A percentile compares a stretch with the other conserved stretches of the same genome.
Evolutionary conservation across 2,329 filamentous ascomycete species (phyloP).

Genomic region (Pseudofabraea citricarpa): DNA sequence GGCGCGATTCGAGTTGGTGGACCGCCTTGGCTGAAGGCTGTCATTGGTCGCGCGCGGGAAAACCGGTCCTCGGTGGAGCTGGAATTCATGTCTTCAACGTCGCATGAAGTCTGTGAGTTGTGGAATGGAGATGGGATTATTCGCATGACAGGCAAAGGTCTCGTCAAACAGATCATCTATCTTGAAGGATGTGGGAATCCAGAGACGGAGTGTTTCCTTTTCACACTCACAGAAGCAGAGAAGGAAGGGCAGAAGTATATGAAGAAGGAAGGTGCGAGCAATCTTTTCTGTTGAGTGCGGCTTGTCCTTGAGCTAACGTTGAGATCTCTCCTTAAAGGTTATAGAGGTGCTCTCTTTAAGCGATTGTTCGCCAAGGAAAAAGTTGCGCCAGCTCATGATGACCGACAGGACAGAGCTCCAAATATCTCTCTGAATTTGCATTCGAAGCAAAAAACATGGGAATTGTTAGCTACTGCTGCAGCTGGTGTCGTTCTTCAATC

Average conservation of each 20-base stretch:
- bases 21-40: constrained; percentile 34
- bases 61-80: constrained; percentile 33
- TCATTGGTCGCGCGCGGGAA: constrained; percentile 41
- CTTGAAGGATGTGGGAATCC: background rate
- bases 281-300: too few species aligned
- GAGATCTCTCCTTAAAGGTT: too few species aligned
- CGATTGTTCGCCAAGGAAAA: background rate
- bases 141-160: constrained; percentile 3
- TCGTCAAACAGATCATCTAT: background rate
- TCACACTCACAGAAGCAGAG: background rate
- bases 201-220: background rate
- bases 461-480: background rate
- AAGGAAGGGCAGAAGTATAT: too few species aligned
- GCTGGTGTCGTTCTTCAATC: background rate
- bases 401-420: background rate
- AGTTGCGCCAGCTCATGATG: background rate
- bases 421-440: background rate
- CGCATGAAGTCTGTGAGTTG: constrained; percentile 38
- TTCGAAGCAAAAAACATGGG: background rate
- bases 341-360: too few species aligned
- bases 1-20: constrained; percentile 41
- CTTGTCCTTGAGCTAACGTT: too few species aligned
- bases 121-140: constrained; percentile 37
- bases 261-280: too few species aligned
- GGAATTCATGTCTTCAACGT: constrained; percentile 42